Percentiles rank a stretch among this genome's conserved stretches.
These are phyloP conservation scores for Globisporangium viniferum DNA, from an alignment of 352 stramenopile species.

Conservation along the genomic window DNA sequence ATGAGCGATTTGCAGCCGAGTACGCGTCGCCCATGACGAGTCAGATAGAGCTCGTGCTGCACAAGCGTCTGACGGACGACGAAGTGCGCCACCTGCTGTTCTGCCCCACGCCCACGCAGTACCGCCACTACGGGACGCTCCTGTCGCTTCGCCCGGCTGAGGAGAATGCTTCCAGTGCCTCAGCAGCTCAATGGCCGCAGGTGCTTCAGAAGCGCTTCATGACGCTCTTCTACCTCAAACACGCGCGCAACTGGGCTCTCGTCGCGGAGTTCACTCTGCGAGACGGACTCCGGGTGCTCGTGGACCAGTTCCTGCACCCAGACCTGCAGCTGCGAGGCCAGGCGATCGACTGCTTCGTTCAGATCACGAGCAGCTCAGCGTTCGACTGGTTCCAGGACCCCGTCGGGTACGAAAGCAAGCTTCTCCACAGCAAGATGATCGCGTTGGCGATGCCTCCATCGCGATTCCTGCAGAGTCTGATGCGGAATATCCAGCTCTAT, in stretches of 20 bases:
- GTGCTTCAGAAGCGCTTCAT: slow-evolving; percentile 33
- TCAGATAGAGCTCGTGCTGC: slow-evolving; percentile 32
- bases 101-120: slow-evolving; percentile 22
- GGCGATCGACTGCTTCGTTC: slow-evolving; percentile 39
- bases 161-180: background rate
- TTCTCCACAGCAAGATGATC: slow-evolving; percentile 36
- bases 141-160: slow-evolving; percentile 14
- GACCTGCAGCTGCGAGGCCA: slow-evolving; percentile 39
- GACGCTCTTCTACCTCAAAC: slow-evolving; percentile 40
- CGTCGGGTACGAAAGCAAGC: slow-evolving; percentile 22
- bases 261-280: slow-evolving; percentile 32
- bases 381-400: slow-evolving; percentile 44
- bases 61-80: slow-evolving; percentile 37
- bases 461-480: slow-evolving; percentile 21
- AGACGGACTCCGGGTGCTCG: slow-evolving; percentile 30
- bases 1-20: slow-evolving; percentile 25
- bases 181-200: background rate
- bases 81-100: slow-evolving; percentile 39
- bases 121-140: slow-evolving; percentile 24
- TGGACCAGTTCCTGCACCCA: slow-evolving; percentile 24
- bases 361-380: slow-evolving; percentile 32
- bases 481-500: slow-evolving; percentile 29
- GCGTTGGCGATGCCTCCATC: slow-evolving; percentile 16
- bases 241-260: slow-evolving; percentile 34
- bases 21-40: slow-evolving; percentile 23